Evolutionary conservation across 108 stramenopile genomes (phyloP).

Genomic region (Nitzschia putrida): DNA sequence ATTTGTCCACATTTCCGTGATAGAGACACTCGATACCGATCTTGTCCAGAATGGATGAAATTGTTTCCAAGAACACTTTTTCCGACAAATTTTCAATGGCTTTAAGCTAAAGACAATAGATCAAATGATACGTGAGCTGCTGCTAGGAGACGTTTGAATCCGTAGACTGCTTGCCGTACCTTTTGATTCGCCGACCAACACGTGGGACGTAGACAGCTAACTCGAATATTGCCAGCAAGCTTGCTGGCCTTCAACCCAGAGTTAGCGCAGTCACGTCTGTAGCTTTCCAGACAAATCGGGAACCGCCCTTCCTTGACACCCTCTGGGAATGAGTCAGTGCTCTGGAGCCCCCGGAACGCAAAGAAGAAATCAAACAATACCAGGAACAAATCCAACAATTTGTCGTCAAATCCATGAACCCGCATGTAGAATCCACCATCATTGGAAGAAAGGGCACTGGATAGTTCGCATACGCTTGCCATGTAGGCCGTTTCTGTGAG

Average conservation of each 20-base stretch:
- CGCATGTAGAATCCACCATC: constrained; percentile 77
- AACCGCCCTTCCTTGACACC: constrained; percentile 60
- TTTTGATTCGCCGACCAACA: constrained; percentile 63
- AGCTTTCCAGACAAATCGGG: constrained; percentile 66
- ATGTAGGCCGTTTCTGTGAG: constrained; percentile 72
- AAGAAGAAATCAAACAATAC: constrained; percentile 53
- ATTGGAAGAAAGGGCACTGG: constrained; percentile 49
- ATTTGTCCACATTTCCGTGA: constrained; percentile 65
- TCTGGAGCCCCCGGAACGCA: constrained; percentile 57
- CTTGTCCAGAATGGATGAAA: constrained; percentile 45
- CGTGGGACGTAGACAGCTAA: constrained; percentile 61
- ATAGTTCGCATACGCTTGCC: constrained; percentile 75
- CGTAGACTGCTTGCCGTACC: constrained; percentile 9
- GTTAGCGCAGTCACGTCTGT: constrained; percentile 62
- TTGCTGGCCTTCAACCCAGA: constrained; percentile 64
- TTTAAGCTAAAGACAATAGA: constrained; percentile 21
- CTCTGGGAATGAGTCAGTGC: constrained; percentile 45
- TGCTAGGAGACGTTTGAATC: background rate
- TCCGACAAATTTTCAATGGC: constrained; percentile 55
- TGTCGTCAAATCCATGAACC: constrained; percentile 78
- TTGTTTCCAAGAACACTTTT: constrained; percentile 49
- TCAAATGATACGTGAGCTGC: background rate
- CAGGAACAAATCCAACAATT: constrained; percentile 59
- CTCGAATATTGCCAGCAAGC: constrained; percentile 54
- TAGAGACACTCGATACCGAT: constrained; percentile 65